These are phyloP conservation scores for Hyphopichia khmerensis DNA, from an alignment of 1,139 yeast genomes.

Conservation along the genomic window DNA sequence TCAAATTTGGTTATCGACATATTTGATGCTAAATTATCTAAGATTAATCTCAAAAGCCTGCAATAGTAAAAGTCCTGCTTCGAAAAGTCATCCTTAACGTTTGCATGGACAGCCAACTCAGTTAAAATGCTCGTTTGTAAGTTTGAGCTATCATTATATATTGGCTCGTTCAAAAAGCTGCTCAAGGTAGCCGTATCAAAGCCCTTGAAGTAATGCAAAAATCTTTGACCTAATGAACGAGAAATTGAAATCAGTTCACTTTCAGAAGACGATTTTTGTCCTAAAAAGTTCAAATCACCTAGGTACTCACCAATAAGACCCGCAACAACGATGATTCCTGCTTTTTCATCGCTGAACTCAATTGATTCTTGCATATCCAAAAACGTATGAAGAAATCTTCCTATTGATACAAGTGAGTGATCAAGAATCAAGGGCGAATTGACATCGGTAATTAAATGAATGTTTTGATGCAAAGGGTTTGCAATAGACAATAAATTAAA, in stretches of 20 bases:
- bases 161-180: not conserved
- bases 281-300: slow-evolving; percentile 24
- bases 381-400: slow-evolving; percentile 11
- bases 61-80: slow-evolving; percentile 21
- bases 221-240: not conserved
- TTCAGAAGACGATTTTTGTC: not conserved
- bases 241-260: not conserved
- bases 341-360: slow-evolving; percentile 3
- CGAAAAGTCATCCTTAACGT: not conserved
- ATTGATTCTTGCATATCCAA: slow-evolving; percentile 6
- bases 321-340: slow-evolving; percentile 7
- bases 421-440: slow-evolving; percentile 8
- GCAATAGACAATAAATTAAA: slow-evolving; percentile 35
- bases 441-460: slow-evolving; percentile 26
- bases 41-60: slow-evolving; percentile 21
- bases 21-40: slow-evolving; percentile 27
- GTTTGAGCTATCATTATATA: not conserved
- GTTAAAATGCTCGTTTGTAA: not conserved
- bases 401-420: slow-evolving; percentile 9
- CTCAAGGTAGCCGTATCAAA: not conserved
- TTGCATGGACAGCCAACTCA: not conserved
- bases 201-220: not conserved
- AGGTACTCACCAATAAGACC: slow-evolving; percentile 25
- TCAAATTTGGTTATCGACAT: slow-evolving; percentile 26
- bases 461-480: slow-evolving; percentile 43